These are phyloP conservation scores for Zoysia japonica DNA, from an alignment of 176 grass and related monocot genomes.

Conservation along the genomic window DNA sequence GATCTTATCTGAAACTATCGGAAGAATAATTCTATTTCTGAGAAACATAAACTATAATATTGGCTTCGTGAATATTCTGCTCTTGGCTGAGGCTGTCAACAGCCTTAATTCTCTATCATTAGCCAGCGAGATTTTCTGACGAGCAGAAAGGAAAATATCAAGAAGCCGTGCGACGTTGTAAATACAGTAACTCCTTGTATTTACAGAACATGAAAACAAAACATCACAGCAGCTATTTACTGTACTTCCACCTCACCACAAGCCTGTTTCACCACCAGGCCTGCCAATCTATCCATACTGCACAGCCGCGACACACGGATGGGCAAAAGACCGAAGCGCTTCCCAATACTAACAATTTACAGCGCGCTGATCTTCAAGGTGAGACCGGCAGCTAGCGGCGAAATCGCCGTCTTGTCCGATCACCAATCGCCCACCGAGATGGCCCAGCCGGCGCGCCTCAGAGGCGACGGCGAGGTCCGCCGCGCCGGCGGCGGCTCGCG, in stretches of 20 bases:
- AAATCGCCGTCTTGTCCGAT: neutral
- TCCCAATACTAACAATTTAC: slow-evolving; percentile 16
- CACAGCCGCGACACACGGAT: slow-evolving; percentile 1
- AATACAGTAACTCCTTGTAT: slow-evolving; percentile 24
- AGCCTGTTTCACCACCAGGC: neutral
- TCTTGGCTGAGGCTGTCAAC: neutral
- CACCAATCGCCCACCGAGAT: slow-evolving; percentile 52
- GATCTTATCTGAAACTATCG: neutral
- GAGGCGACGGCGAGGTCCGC: slow-evolving; percentile 40
- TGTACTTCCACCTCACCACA: neutral
- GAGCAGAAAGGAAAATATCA: slow-evolving; percentile 4
- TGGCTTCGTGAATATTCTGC: neutral
- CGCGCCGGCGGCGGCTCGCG: neutral
- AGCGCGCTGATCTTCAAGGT: neutral
- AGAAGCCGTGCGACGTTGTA: neutral
- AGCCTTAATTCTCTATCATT: neutral
- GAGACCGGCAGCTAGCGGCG: no score
- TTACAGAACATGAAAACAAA: slow-evolving; percentile 1
- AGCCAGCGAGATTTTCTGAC: neutral
- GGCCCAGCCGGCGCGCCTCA: slow-evolving; percentile 23
- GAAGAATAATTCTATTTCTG: neutral
- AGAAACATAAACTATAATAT: neutral
- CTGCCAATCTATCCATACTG: neutral
- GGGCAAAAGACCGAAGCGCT: neutral
- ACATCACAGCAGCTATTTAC: neutral